Base-by-base conservation (phyloP, 2,329 filamentous ascomycete genomes). In the Beauveria varroae region DNA sequence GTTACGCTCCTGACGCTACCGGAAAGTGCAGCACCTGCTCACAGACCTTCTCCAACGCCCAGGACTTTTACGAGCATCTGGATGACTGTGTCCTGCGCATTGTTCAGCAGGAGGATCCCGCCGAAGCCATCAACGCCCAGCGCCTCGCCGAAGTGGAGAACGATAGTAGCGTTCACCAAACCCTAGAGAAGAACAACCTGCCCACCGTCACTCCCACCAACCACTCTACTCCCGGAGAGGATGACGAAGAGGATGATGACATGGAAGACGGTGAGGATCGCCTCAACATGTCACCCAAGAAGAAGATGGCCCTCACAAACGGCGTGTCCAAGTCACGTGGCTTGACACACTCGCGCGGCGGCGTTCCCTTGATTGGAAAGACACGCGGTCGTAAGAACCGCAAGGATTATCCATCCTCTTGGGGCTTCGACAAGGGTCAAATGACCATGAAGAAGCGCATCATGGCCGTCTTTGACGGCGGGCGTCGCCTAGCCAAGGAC, bases 361-460 rank as follows among this genome's bases (percentile, higher is more conserved):
- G 88, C 65, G 88, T 88, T 44, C 81, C 80, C 1, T 71, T 85
- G 24, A 73, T 76, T 65, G 80, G 76, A 67, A 84, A 82, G 74
- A 77, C 79, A 41, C 85, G 85, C 68, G 86, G 90, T 61, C 90
- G 91, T 76, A 96, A 96, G 81, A 93, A 91, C 80, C 86, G 92
- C 66, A 93, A 92, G 73, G 91, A 96, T 73, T 98, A 96, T 73
- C 95, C 95, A 14, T 86, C 90, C 0, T 93, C 90, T 1, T 99
- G 95, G 95, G 93, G 95, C 57, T 95, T 93, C 69, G 85, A 93
- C 64, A 87, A 90, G 69, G 89, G 91, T 69, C 92, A 95, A 79
- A 96, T 98, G 91, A 96, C 90, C 71, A 96, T 96, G 86, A 97
- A 96, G 85, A 97, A 97, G 84, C 90, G 95, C 30, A 91, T 97